Base-by-base conservation (phyloP, 2,329 filamentous ascomycete genomes). In the Aspergillus texensis region DNA sequence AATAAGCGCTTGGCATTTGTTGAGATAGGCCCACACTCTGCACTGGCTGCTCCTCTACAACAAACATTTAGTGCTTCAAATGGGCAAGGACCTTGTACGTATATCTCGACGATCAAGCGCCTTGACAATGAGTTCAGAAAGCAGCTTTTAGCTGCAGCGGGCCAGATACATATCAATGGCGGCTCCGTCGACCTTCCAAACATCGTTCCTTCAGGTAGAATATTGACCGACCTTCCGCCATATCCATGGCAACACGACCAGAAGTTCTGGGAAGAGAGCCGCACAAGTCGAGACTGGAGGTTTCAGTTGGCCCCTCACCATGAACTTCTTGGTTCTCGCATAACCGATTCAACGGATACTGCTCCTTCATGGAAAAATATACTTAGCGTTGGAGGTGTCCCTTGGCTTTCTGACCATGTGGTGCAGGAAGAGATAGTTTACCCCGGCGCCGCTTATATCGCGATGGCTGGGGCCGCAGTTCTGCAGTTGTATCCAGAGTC, bases 391-490 rank as follows among this genome's bases (percentile, higher is more conserved):
- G 48, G 14, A 10, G 55, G 70, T 5, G 19, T 64, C 19, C 64
- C 69, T 1, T 85, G 83, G 83, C 63, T 85, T 1, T 68, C 71
- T 1, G 80, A 85, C 58, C 82, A 85, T 58, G 70, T 77, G 12
- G 43, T 69, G 26, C n/a, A 48, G 1, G 55, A 41, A 3, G 30
- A 61, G 4, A 39, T 62, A 4, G 45, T 69, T 2, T 72, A 66
- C 50, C 71, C 71, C 0, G 62, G 43, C 2, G 63, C 67, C 3
- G 68, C 65, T 10, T 68, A 65, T 24, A 53, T 66, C 16, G 60
- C 60, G 16, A 70, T 65, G 59, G 67, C 66, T 0, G 61, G 67
- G n/a, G 67, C 66, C 34, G 63, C 61, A 3, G 53, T 58, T 4
- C 28, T 36, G 24, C 58, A 48, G 14, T 11, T 48, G 5, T 14